Base-by-base conservation (phyloP, 257 asterid species). In the Jaltomata sinuosa region DNA sequence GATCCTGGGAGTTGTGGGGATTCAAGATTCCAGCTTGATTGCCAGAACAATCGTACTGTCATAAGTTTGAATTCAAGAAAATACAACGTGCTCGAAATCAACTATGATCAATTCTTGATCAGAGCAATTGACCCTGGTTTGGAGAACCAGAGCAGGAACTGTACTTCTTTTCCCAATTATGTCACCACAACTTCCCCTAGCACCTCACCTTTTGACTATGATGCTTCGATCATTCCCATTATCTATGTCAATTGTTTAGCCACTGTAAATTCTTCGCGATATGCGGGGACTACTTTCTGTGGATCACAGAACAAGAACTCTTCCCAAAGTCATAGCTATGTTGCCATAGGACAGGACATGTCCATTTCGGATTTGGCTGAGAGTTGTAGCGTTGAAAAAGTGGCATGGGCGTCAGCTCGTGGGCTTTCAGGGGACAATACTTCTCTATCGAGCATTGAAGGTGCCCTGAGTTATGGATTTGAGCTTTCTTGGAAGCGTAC, bases 401-500 rank as follows among this genome's bases (percentile, higher is more conserved):
- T 82, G 22, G 84, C 36, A 0, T 81, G 79, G 19, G 69, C 53
- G 1, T 89, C 90, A 1, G 15, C 5, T 12, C 34, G 27, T n/a
- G 91, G 87, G 68, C 83, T 89, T 11, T 32, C 50, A 18, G 50
- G 62, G 27, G 76, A 62, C 1, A 50, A 82, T 14, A 47, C 84
- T 12, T 84, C 91, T 6, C 81, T 87, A 78, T 71, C 81, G 22
- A 82, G 83, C 62, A 83, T 92, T 53, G 90, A 82, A 3, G 84
- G 36, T 4, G 82, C 89, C 42, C 45, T 89, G 50, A 69, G 88
- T 54, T 92, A 89, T 83, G 94, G 95, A 57, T 87, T 91, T 83
- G 91, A 90, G 83, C 86, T 89, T 7, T 82, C 88, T 0, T 88
- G 90, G 91, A 81, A 7, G 54, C 8, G 38, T 7, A 85, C 83